These are phyloP conservation scores for Monosporascus sp. DNA, from an alignment of 2,329 filamentous ascomycete genomes.

Conservation along the genomic window DNA sequence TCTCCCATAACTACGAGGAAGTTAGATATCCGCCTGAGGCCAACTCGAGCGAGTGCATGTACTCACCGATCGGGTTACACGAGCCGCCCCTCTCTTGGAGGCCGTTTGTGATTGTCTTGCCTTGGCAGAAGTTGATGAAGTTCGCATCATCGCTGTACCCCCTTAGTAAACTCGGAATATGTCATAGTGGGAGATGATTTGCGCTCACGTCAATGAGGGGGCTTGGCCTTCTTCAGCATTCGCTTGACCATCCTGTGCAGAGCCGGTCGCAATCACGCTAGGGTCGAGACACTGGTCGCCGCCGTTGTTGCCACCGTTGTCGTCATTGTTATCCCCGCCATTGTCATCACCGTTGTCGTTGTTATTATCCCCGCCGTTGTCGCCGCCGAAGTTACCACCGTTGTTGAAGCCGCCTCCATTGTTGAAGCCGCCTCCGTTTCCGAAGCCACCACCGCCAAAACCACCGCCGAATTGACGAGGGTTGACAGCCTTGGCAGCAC, in stretches of 20 bases:
- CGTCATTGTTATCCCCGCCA: conserved; percentile 13
- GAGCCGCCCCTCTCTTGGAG: conserved; percentile 53
- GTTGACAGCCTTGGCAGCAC: conserved; percentile 29
- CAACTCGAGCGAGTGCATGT: neutral
- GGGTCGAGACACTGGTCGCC: conserved; percentile 31
- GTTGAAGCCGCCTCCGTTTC: conserved; percentile 11
- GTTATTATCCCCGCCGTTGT: conserved; percentile 19
- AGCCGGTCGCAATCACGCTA: conserved; percentile 46
- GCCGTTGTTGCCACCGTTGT: conserved; percentile 15
- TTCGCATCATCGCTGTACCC: conserved; percentile 48
- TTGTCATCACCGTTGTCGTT: conserved; percentile 20
- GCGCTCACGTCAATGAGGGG: conserved; percentile 46
- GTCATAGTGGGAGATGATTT: neutral
- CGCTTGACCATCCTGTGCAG: conserved; percentile 26
- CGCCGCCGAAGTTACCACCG: conserved; percentile 18
- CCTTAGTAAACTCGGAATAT: conserved; percentile 14
- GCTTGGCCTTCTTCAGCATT: conserved; percentile 32
- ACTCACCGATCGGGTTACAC: conserved; percentile 59
- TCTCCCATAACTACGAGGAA: conserved; percentile 49
- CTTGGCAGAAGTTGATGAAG: conserved; percentile 60
- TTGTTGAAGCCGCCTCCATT: conserved; percentile 6
- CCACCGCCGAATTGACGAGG: conserved; percentile 35
- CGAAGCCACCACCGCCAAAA: conserved; percentile 11
- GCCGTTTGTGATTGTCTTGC: conserved; percentile 55
- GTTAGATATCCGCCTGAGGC: too few relatives aligned